phyloP scores from a whole-genome alignment of 352 stramenopile genomes.

The Chrysophaeum taylorii region DNA sequence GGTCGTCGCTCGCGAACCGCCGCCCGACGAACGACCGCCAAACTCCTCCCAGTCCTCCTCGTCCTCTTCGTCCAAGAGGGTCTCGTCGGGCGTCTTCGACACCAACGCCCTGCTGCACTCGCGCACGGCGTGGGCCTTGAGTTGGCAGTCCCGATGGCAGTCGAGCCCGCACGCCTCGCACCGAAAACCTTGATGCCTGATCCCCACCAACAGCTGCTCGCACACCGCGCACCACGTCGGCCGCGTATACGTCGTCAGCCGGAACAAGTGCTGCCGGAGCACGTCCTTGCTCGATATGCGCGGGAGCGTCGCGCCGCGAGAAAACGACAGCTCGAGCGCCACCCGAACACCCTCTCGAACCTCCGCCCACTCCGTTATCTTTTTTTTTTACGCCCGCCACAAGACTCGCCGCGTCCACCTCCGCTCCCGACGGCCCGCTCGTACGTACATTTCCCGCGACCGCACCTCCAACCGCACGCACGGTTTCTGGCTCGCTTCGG shows the following conservation, averaged over 20 bases:
- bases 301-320: not conserved
- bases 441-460: not conserved
- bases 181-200: not conserved
- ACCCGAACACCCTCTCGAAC: not conserved
- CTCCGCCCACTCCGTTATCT: not conserved
- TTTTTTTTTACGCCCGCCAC: not conserved
- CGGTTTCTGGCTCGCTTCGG: not conserved
- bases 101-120: not conserved
- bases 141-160: slow-evolving; percentile 1
- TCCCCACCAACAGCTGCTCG: not conserved
- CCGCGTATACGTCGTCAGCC: not conserved
- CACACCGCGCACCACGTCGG: slow-evolving; percentile 12
- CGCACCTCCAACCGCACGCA: not conserved
- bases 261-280: slow-evolving; percentile 8
- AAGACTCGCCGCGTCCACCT: not conserved
- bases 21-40: too few species aligned
- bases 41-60: too few species aligned
- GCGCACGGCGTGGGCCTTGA: not conserved
- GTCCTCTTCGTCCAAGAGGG: too few species aligned
- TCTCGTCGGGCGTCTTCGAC: too few species aligned
- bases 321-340: not conserved
- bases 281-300: not conserved
- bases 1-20: too few species aligned
- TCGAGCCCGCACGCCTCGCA: slow-evolving; percentile 7
- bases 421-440: not conserved